Conservation (phyloP, 192 early-diverging fungal species). For the Thoreauomyces humboldtii region DNA sequence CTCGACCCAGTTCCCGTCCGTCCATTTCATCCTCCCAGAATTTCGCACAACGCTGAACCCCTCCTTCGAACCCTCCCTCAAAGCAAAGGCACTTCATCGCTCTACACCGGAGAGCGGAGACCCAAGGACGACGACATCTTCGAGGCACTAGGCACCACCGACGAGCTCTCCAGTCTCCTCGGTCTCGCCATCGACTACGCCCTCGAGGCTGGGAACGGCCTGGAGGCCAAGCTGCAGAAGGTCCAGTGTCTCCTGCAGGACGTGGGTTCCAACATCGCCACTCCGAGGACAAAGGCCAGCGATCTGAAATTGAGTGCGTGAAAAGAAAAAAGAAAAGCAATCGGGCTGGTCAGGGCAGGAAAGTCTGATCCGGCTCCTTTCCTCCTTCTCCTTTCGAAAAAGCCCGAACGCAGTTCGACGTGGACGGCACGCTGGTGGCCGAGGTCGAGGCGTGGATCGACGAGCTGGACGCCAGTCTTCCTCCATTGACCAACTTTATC, state of each 20-base stretch:
- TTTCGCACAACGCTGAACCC: neutral
- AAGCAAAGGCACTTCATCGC: slow-evolving; percentile 67
- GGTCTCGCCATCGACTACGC: slow-evolving; percentile 66
- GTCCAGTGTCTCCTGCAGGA: slow-evolving; percentile 92
- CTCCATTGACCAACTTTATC: slow-evolving; percentile 80
- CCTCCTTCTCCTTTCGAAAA: neutral
- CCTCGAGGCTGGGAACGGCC: slow-evolving; percentile 47
- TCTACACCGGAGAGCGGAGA: slow-evolving; percentile 90
- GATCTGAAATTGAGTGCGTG: slow-evolving; percentile 49
- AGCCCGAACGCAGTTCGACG: slow-evolving; percentile 75
- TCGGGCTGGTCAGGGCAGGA: no score
- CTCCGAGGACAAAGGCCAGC: slow-evolving; percentile 63
- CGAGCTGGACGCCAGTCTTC: slow-evolving; percentile 62
- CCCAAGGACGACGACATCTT: slow-evolving; percentile 85
- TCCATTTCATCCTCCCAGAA: neutral
- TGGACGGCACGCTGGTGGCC: slow-evolving; percentile 54
- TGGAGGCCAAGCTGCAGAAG: slow-evolving; percentile 53
- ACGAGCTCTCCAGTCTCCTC: slow-evolving; percentile 76
- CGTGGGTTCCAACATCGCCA: slow-evolving; percentile 88
- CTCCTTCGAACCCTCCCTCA: neutral
- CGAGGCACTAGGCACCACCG: slow-evolving; percentile 85
- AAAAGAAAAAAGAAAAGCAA: no score
- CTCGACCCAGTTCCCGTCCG: neutral
- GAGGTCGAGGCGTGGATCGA: slow-evolving; percentile 88
- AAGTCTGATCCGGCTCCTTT: no score